These are phyloP conservation scores for Nicotiana sylvestris DNA, from an alignment of 257 asterid species.

Conservation along the genomic window DNA sequence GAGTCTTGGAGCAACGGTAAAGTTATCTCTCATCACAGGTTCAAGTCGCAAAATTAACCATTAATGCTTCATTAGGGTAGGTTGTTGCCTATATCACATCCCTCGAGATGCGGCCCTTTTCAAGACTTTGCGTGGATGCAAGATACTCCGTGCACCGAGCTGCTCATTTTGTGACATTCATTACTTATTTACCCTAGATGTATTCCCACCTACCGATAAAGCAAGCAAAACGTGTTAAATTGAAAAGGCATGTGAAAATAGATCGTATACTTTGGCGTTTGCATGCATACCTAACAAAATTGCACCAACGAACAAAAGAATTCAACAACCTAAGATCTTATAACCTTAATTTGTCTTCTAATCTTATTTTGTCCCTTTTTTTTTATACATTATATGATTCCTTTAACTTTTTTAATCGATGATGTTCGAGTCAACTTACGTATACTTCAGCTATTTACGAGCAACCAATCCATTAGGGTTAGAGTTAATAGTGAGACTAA, in stretches of 20 bases:
- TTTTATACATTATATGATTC: background rate
- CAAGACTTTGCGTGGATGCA: fast-evolving
- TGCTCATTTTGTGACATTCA: too few species aligned
- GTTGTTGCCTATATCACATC: too few species aligned
- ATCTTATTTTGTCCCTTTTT: background rate
- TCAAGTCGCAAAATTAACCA: too few species aligned
- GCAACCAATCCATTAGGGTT: too few species aligned
- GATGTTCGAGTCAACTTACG: too few species aligned
- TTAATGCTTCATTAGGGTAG: too few species aligned
- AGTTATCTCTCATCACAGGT: too few species aligned
- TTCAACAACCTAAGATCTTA: background rate
- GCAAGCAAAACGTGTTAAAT: background rate
- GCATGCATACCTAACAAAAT: background rate
- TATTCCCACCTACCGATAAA: background rate
- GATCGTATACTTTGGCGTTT: background rate
- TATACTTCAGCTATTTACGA: too few species aligned
- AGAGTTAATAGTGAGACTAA: too few species aligned
- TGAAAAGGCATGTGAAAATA: background rate
- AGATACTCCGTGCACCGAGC: too few species aligned
- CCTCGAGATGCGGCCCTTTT: too few species aligned
- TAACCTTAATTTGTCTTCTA: background rate
- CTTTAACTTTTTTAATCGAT: background rate
- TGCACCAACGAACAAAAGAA: background rate
- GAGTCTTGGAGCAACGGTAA: too few species aligned
- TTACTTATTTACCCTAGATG: background rate